Evolutionary conservation across 1,284 basidiomycete species (phyloP).

Genomic region (Tetrapyrgos nigripes): DNA sequence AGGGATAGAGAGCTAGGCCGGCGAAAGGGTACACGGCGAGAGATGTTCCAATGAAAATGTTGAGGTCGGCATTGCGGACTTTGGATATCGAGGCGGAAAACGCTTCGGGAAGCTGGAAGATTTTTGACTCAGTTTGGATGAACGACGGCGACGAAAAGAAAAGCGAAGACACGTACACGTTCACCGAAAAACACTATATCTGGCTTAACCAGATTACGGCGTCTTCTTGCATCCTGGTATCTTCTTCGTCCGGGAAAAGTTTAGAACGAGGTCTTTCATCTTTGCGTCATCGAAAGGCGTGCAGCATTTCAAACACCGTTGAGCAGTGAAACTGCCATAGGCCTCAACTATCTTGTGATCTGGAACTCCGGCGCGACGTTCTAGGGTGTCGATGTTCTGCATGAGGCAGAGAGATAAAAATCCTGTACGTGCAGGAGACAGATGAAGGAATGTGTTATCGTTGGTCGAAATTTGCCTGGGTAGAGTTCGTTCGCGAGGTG

Average conservation of each 20-base stretch:
- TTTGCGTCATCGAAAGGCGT: constrained; percentile 66
- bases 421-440: constrained; percentile 71
- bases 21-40: constrained; percentile 84
- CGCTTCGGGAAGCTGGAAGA: constrained; percentile 57
- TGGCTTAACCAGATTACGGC: constrained; percentile 84
- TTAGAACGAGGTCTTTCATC: constrained; percentile 54
- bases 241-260: constrained; percentile 45
- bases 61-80: constrained; percentile 76
- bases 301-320: constrained; percentile 81
- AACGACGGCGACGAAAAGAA: not conserved
- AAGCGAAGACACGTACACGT: constrained; percentile 48
- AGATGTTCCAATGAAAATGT: constrained; percentile 94
- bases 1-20: constrained; percentile 62
- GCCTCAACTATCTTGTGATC: constrained; percentile 86
- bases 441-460: constrained; percentile 91
- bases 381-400: constrained; percentile 94
- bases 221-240: constrained; percentile 66
- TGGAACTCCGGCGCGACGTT: constrained; percentile 84
- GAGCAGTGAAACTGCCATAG: constrained; percentile 89
- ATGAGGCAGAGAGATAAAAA: constrained; percentile 83
- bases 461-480: constrained; percentile 87
- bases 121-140: constrained; percentile 6
- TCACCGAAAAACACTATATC: constrained; percentile 98
- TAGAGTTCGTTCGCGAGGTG: constrained; percentile 91
- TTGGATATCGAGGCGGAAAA: constrained; percentile 58